Evolutionary conservation across 192 early-diverging fungal genomes (phyloP), one percentile per base, ranked within the genome.

Genomic region (Lobulomyces angularis): DNA sequence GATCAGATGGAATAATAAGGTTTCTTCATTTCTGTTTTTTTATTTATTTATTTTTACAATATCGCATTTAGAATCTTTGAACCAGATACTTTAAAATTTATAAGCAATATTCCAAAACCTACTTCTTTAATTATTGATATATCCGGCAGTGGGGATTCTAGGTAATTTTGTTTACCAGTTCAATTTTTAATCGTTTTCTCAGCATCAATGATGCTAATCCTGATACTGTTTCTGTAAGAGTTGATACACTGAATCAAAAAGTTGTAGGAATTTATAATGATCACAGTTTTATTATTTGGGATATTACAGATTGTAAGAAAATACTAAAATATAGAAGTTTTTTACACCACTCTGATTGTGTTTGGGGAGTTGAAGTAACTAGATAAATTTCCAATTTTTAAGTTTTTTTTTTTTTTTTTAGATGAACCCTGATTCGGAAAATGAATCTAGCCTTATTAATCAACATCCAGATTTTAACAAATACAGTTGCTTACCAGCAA

Each of bases 331-430:
- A 63, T 33, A 47, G 70, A 27, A 82, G 69, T 44, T 80, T 82
- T 38, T 32, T 79, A 17, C 73, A 51, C 36, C 84, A 88, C 30
- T 71, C 67, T 35, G 84, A 84, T 46, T 81, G 80, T 51, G 67
- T 88, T 8, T 88, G 82, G 82, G 84, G 84, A 11, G 73, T 79
- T n/a, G 80, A 88, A 72, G 79, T 83, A 71, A 54, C 20, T 7
- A 14, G n/a, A n/a, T n/a, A n/a, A n/a, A n/a, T n/a, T n/a, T n/a
- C n/a, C n/a, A n/a, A n/a, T n/a, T n/a, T n/a, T n/a, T n/a, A n/a
- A n/a, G n/a, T n/a, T n/a, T n/a, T n/a, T n/a, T n/a, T n/a, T n/a
- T n/a, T n/a, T n/a, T n/a, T n/a, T n/a, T n/a, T n/a, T n/a, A n/a
- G n/a, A n/a, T n/a, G n/a, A n/a, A n/a, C n/a, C n/a, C n/a, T n/a